Conservation (phyloP, 2,329 filamentous ascomycete species). For the Penicillium crustosum region DNA sequence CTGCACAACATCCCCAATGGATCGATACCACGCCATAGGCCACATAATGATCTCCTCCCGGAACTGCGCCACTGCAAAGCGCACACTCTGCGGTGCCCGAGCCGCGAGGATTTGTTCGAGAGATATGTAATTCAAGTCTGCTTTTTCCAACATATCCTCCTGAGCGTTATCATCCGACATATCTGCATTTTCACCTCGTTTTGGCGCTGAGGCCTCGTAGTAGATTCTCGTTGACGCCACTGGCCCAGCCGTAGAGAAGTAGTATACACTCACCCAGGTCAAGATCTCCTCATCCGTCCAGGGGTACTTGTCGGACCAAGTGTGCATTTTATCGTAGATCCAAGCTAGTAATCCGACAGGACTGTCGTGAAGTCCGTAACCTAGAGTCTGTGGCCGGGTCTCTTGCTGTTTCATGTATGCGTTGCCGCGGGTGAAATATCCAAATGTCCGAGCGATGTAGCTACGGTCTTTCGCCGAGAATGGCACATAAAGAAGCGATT, state of each 20-base stretch:
- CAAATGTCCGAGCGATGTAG: conserved; percentile 22
- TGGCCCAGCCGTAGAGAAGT: conserved; percentile 67
- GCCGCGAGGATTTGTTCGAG: conserved; percentile 31
- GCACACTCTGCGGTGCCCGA: conserved; percentile 48
- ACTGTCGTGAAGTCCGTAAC: conserved; percentile 67
- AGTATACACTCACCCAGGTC: conserved; percentile 73
- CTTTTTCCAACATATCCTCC: conserved; percentile 4
- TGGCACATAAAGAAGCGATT: conserved; percentile 30
- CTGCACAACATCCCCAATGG: conserved; percentile 53
- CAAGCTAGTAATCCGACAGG: conserved; percentile 71
- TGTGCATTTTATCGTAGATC: conserved; percentile 78
- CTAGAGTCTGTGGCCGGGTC: conserved; percentile 72
- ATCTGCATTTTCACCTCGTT: background rate
- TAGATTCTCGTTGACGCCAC: conserved; percentile 69
- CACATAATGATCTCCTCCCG: conserved; percentile 52
- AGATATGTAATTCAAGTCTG: conserved; percentile 12
- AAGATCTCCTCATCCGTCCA: conserved; percentile 77
- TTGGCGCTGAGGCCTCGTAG: conserved; percentile 58
- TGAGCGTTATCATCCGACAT: background rate
- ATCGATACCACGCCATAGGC: conserved; percentile 52
- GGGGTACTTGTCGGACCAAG: conserved; percentile 70
- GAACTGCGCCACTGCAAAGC: conserved; percentile 54
- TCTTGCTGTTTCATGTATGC: conserved; percentile 60
- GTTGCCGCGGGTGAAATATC: conserved; percentile 28
- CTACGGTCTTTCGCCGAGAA: conserved; percentile 30